Conservation (phyloP, 495 filamentous ascomycete species). For the Tuber borchii region DNA sequence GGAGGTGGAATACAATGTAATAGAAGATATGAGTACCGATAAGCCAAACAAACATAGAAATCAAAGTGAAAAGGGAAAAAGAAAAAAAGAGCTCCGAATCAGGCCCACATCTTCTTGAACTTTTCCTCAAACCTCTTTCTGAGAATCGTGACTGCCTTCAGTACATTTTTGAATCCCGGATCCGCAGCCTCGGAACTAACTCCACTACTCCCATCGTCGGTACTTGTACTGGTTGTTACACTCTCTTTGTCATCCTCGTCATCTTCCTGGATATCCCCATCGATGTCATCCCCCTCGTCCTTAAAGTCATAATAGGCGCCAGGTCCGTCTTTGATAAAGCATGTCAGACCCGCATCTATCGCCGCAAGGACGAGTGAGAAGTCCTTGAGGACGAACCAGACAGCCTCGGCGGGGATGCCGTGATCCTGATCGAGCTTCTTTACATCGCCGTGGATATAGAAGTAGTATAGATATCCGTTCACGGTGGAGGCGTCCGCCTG, state of each 20-base stretch:
- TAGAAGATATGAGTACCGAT: not conserved
- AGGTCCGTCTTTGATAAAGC: constrained; percentile 48
- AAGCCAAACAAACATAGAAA: not conserved
- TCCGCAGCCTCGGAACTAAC: constrained; percentile 39
- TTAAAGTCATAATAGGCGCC: constrained; percentile 45
- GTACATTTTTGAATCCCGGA: constrained; percentile 49
- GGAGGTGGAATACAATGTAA: not conserved
- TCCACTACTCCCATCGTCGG: not conserved
- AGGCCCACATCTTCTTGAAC: constrained; percentile 57
- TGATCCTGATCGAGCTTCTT: constrained; percentile 56
- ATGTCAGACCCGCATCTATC: constrained; percentile 54
- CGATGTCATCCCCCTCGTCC: constrained; percentile 43
- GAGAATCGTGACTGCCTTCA: constrained; percentile 54
- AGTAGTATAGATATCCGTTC: constrained; percentile 71
- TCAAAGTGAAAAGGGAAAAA: not conserved
- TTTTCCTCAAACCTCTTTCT: constrained; percentile 58
- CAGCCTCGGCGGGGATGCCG: constrained; percentile 53
- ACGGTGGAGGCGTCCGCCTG: constrained; percentile 50
- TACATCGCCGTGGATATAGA: constrained; percentile 61
- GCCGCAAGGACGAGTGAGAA: constrained; percentile 64
- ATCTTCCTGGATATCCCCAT: constrained; percentile 37
- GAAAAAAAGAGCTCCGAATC: constrained; percentile 5
- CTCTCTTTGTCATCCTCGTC: constrained; percentile 42
- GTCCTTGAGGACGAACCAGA: constrained; percentile 59
- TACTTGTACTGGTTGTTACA: constrained; percentile 6